Base-by-base conservation (phyloP, 2,329 filamentous ascomycete species). In the Xylaria arbuscula region DNA sequence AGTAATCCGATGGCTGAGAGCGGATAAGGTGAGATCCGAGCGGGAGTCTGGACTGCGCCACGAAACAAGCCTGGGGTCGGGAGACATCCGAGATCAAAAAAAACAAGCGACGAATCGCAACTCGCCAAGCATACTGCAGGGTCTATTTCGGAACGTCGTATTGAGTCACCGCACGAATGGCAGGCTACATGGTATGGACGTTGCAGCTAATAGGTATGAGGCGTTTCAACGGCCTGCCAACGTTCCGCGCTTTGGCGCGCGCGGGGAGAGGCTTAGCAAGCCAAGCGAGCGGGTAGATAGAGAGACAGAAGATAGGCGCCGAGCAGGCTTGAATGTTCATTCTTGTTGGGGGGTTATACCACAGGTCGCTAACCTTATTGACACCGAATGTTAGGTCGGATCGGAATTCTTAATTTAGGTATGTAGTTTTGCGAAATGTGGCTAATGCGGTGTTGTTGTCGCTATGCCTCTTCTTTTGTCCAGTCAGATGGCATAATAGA, bases 21-120 rank as follows among this genome's bases (percentile, higher is more conserved):
- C 67, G 67, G 67, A 69, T 66, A 36, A 32, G 59, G 3, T 51
- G 48, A 17, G 64, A 50, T 69, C 67, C 67, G 67, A 60, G 32
- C 10, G 15, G 40, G 22, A 28, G 28, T 28, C 28, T 28, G 28
- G 38, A 57, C 67, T 69, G 63, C 67, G 67, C 67, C 67, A 54
- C 66, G 19, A 24, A 36, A 32, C 40, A 63, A 63, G 24, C 59
- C 22, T 32, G 45, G 64, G 45, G 65, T 58, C 62, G 50, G 51
- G n/a, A 56, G 32, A 38, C 32, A 54, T 63, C 63, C 63, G 59
- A 22, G 61, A 28, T 28, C n/a, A n/a, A 28, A 28, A 28, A 28
- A 45, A 62, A 60, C 67, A 62, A 54, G 22, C 56, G 36, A 53
- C 67, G 40, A 69, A 69, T 67, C 47, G 42, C 40, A 32, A 40